Base-by-base conservation (phyloP, 108 stramenopile species). In the Nannochloropsis salina region DNA sequence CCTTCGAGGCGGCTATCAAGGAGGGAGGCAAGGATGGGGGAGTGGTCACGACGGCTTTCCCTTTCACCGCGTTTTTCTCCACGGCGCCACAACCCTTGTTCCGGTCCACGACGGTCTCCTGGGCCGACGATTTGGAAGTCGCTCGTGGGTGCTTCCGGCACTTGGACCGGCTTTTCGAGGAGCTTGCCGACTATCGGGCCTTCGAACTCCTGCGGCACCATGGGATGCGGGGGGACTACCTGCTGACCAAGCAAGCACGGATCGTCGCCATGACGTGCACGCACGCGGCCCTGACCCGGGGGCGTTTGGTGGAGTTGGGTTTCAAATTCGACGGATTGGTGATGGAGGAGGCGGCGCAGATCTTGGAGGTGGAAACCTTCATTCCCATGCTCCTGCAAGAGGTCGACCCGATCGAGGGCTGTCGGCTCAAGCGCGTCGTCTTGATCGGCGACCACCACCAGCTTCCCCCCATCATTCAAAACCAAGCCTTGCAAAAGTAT, bases 231-330 rank as follows among this genome's bases (percentile, higher is more conserved):
- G 91, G 92, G 42, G 97, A 99, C 87, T 99, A 96, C 88, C 89
- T 99, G 18, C 91, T 99, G 9, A 95, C 94, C 31, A 97, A 97
- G 85, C 97, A 98, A 86, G 98, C 98, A 5, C 85, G 94, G 44
- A 93, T 99, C 81, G 96, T 99, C 22, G 97, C 97, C 47, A 97
- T 98, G 96, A 99, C 98, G 10, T 98, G 96, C 85, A 99, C 97
- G 44, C 98, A 99, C 90, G 98, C 98, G n/a, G 97, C 97, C 0
- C 94, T 98, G 85, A 95, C 93, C 4, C 89, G 98, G 42, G 88
- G 93, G n/a, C 95, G 94, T 74, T 91, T 99, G 80, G 91, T 98
- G 51, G 91, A 96, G 80, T 83, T 98, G 80, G 95, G 94, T 8
- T 99, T 98, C 91, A 94, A 96, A 84, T 99, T 97, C 85, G 98